Percentiles rank a stretch among this genome's conserved stretches.
These are phyloP conservation scores for Ophiocordyceps camponoti-leonardi DNA, from an alignment of 2,329 filamentous ascomycete species.

Conservation along the genomic window DNA sequence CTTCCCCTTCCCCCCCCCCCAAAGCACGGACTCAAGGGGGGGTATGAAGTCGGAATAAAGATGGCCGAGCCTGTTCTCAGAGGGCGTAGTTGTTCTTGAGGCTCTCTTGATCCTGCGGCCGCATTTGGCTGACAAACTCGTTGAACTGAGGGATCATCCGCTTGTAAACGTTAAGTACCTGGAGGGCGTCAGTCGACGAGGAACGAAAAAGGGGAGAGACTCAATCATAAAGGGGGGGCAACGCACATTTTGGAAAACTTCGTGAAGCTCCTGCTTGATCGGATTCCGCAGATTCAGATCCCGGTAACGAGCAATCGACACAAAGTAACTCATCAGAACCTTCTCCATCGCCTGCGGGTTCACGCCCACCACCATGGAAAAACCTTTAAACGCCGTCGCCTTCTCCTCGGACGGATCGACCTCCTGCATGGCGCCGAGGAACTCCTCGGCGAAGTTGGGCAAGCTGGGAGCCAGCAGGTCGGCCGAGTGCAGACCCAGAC, in stretches of 20 bases:
- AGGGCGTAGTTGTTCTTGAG: conserved; percentile 31
- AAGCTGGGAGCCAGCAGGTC: conserved; percentile 65
- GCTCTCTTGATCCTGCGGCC: conserved; percentile 29
- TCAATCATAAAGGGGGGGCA: no score
- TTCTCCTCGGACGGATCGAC: conserved; percentile 88
- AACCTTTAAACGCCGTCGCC: conserved; percentile 80
- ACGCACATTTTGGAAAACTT: conserved; percentile 63
- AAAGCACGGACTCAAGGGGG: no score
- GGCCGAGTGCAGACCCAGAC: conserved; percentile 65
- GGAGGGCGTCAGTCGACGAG: neutral
- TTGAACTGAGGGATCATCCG: conserved; percentile 42
- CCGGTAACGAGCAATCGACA: conserved; percentile 63
- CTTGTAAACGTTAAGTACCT: conserved; percentile 38
- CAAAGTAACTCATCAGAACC: conserved; percentile 66
- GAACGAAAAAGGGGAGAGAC: no score
- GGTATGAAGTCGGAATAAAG: neutral
- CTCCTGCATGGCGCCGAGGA: conserved; percentile 65
- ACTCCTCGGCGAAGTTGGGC: conserved; percentile 62
- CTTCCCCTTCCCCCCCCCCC: no score
- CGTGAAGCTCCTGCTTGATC: conserved; percentile 47
- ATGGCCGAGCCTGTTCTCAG: conserved; percentile 7
- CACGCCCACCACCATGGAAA: conserved; percentile 65
- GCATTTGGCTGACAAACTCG: conserved; percentile 34
- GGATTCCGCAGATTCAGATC: conserved; percentile 43
- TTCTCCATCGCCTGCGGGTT: conserved; percentile 91